Evolutionary conservation across 2,329 filamentous ascomycete species (phyloP).

Genomic region (Calonectria naviculata): DNA sequence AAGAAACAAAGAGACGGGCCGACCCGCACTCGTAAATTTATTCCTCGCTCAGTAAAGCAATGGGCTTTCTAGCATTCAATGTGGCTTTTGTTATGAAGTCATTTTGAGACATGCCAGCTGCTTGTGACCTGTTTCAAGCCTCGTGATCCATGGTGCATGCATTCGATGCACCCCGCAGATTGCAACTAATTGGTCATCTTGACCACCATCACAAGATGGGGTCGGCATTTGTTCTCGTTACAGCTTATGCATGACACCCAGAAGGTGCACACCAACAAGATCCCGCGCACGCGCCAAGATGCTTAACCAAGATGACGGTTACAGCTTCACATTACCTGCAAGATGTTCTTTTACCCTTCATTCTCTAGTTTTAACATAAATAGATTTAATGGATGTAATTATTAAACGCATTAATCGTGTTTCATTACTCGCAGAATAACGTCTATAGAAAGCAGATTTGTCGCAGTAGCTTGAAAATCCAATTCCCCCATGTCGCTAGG

Average conservation of each 20-base stretch:
- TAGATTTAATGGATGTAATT: no score
- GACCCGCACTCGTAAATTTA: background rate
- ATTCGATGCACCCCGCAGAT: background rate
- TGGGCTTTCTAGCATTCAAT: background rate
- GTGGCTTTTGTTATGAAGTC: background rate
- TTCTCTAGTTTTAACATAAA: no score
- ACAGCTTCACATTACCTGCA: no score
- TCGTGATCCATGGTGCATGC: background rate
- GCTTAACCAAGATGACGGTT: no score
- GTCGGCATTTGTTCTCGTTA: background rate
- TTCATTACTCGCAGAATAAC: no score
- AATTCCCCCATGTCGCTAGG: background rate
- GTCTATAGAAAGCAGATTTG: no score
- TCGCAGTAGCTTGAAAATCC: no score
- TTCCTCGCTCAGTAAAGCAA: background rate
- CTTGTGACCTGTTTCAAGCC: background rate
- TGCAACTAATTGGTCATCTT: background rate
- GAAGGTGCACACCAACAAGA: background rate
- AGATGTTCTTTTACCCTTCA: no score
- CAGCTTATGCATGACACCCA: background rate
- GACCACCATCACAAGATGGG: background rate
- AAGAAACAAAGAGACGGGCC: background rate
- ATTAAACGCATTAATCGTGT: no score
- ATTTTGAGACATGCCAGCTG: background rate
- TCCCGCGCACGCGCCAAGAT: background rate